Base-by-base conservation (phyloP, 176 grass and related monocot species). In the Aegilops longissima region DNA sequence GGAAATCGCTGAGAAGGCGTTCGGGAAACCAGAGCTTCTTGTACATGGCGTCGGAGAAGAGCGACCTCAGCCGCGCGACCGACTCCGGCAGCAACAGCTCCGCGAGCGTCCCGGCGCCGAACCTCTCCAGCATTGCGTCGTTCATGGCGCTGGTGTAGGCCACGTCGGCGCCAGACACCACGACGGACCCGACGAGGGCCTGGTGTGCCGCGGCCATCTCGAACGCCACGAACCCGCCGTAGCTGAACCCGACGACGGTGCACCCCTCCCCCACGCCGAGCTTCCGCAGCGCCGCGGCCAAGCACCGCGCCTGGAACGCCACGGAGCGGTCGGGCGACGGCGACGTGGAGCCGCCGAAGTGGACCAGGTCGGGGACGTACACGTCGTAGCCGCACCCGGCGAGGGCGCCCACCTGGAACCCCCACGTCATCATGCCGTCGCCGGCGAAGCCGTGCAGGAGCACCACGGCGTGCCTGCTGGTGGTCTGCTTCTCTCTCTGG, bases 341-440 rank as follows among this genome's bases (percentile, higher is more conserved):
- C 34, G 78, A 80, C 25, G 78, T 36, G 12, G 90, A 94, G 70
- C 87, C 78, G 8, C 90, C 93, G 85, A 92, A 92, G 75, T 80
- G 91, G 66, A 95, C 69, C 36, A 95, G 82, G 82, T 92, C 93
- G 16, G 93, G 93, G 21, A 95, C 90, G 84, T 92, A 95, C 21
- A 95, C 87, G 35, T 88, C 66, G 73, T 88, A 90, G 75, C 71
- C 71, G 40, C 52, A 39, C 66, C 72, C 49, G 6, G 87, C 54
- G n/a, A 95, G 70, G 0, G 36, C 39, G 2, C 66, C 84, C 1
- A 87, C 79, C 80, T 77, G 87, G 39, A 95, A 73, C 30, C 78
- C 64, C 87, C 93, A 95, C 0, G 90, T 90, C 54, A 95, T 38
- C 42, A 95, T 83, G 17, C 90, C 90, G 27, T 94, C 93, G 8